Evolutionary conservation across 2,329 filamentous ascomycete genomes (phyloP).

Genomic region (Calonectria pteridis): DNA sequence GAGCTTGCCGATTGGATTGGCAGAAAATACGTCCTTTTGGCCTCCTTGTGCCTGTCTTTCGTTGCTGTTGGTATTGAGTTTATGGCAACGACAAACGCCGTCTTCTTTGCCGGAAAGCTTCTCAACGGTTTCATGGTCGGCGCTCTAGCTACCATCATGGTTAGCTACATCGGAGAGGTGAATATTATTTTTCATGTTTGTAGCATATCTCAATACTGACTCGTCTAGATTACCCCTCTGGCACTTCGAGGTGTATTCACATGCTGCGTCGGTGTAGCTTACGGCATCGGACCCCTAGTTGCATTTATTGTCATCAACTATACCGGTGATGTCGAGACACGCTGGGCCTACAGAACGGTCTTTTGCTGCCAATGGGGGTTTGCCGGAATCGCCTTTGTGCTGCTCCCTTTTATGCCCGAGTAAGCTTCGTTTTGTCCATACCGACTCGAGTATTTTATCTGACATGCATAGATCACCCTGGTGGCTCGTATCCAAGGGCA

Average conservation of each 20-base stretch:
- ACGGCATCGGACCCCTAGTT: constrained; percentile 21
- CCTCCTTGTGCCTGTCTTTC: constrained; percentile 9
- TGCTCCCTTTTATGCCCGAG: constrained; percentile 28
- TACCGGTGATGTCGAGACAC: constrained; percentile 12
- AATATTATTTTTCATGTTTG: background rate
- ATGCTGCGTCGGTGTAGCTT: constrained; percentile 26
- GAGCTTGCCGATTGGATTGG: constrained; percentile 30
- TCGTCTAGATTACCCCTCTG: constrained; percentile 18
- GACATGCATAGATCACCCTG: constrained; percentile 19
- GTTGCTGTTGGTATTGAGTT: constrained; percentile 25
- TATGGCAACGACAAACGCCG: constrained; percentile 18
- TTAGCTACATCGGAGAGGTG: constrained; percentile 32
- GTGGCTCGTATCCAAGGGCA: constrained; percentile 30
- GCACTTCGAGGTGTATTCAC: constrained; percentile 31
- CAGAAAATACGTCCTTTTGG: constrained; percentile 21
- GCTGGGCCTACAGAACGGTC: constrained; percentile 29
- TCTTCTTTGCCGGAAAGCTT: constrained; percentile 28
- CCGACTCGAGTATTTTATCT: no score
- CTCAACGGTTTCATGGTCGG: constrained; percentile 30
- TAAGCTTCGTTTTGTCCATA: background rate
- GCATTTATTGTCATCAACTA: constrained; percentile 32
- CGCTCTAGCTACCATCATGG: constrained; percentile 23
- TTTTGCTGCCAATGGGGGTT: constrained; percentile 32
- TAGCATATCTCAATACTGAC: background rate
- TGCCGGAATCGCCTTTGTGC: constrained; percentile 5